These are phyloP conservation scores for Rhynchospora tenuis DNA, from an alignment of 176 grass and related monocot species.

Conservation along the genomic window DNA sequence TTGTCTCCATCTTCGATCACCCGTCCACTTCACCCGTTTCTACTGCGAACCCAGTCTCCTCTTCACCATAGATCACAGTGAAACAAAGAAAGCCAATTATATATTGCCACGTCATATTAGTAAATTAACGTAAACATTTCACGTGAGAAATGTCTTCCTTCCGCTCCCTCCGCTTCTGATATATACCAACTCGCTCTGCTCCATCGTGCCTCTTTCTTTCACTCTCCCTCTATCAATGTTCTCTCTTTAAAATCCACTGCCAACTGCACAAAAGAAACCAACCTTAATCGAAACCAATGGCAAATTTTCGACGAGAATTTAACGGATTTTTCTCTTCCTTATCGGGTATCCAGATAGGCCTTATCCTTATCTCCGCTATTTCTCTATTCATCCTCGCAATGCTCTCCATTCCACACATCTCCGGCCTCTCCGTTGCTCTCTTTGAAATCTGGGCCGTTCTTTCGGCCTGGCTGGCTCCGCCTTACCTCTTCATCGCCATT, in stretches of 20 bases:
- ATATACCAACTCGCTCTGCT: background rate
- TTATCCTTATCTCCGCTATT: constrained; percentile 26
- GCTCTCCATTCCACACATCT: constrained; percentile 32
- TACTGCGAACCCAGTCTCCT: background rate
- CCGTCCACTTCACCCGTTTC: background rate
- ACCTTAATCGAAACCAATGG: background rate
- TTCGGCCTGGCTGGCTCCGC: constrained; percentile 45
- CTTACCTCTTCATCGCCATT: constrained; percentile 80
- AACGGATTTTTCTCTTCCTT: background rate
- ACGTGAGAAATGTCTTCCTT: background rate
- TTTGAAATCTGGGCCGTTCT: constrained; percentile 31
- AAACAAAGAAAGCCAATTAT: background rate
- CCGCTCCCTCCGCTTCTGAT: background rate
- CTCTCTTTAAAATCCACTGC: background rate
- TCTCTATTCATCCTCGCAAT: constrained; percentile 19
- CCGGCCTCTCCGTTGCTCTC: constrained; percentile 27
- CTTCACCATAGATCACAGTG: background rate
- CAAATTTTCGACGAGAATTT: background rate
- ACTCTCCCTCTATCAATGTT: background rate
- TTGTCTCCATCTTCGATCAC: background rate
- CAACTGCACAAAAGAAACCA: background rate
- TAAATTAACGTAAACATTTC: background rate
- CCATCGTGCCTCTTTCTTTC: background rate
- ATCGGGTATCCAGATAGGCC: constrained; percentile 41
- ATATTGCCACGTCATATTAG: background rate